These are phyloP conservation scores for Cryptococcus sp. DNA, from an alignment of 1,284 basidiomycete genomes.

Conservation along the genomic window DNA sequence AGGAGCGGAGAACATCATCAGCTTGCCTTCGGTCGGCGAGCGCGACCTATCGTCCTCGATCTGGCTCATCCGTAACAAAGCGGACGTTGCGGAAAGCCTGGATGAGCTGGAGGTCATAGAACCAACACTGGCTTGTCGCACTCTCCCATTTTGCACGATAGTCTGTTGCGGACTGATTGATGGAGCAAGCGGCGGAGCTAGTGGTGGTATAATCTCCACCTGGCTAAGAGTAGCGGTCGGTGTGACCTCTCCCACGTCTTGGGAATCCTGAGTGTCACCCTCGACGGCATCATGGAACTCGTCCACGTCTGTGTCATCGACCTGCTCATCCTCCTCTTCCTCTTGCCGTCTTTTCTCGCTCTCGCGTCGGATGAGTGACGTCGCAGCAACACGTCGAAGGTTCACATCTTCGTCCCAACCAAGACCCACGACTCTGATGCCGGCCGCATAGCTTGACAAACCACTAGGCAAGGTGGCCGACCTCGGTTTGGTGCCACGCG, in stretches of 20 bases:
- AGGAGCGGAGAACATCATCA: slow-evolving; percentile 1
- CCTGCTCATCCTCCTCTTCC: slow-evolving; percentile 7
- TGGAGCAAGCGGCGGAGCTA: not conserved
- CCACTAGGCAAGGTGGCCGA: slow-evolving; percentile 42
- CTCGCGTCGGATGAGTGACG: slow-evolving; percentile 17
- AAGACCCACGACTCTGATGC: not conserved
- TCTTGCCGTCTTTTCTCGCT: slow-evolving; percentile 12
- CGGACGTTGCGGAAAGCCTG: slow-evolving; percentile 22
- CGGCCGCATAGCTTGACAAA: not conserved
- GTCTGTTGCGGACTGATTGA: slow-evolving; percentile 2
- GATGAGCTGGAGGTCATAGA: slow-evolving; percentile 30
- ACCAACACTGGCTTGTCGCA: slow-evolving; percentile 35
- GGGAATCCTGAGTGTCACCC: not conserved
- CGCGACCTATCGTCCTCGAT: slow-evolving; percentile 6
- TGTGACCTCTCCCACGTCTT: slow-evolving; percentile 1
- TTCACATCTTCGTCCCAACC: slow-evolving; percentile 33
- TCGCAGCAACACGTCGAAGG: slow-evolving; percentile 30
- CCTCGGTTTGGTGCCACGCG: slow-evolving; percentile 26
- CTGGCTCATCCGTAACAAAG: slow-evolving; percentile 12
- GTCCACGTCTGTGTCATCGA: slow-evolving; percentile 7
- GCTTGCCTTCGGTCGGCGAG: not conserved
- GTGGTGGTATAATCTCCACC: not conserved
- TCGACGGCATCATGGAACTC: slow-evolving; percentile 27
- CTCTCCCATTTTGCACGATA: slow-evolving; percentile 6
- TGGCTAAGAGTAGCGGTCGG: slow-evolving; percentile 2